Evolutionary conservation across 2,329 filamentous ascomycete genomes (phyloP).

Genomic region (Cadophora sp.): DNA sequence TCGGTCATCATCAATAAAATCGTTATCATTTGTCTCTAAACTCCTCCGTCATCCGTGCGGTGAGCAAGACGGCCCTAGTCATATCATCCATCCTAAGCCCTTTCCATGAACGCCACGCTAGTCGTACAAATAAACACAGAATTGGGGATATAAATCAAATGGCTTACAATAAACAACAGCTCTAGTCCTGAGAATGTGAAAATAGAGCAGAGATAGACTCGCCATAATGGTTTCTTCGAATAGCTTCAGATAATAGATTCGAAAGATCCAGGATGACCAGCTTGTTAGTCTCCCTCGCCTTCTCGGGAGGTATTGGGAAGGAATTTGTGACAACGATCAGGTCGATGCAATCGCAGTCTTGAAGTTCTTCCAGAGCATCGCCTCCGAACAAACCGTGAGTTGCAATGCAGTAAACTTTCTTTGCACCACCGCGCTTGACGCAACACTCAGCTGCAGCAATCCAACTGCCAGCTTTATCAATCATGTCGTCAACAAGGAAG

Average conservation of each 20-base stretch:
- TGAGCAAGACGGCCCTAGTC: conserved; percentile 27
- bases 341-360: conserved; percentile 92
- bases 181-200: conserved; percentile 39
- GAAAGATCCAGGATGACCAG: conserved; percentile 90
- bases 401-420: conserved; percentile 96
- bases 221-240: conserved; percentile 94
- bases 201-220: conserved; percentile 67
- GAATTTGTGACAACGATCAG: conserved; percentile 96
- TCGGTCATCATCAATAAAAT: conserved; percentile 8
- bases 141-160: conserved; percentile 54
- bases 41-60: conserved; percentile 30
- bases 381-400: conserved; percentile 95
- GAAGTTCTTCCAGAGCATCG: conserved; percentile 87
- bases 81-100: conserved; percentile 12
- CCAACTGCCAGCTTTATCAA: conserved; percentile 94
- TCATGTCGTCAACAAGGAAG: conserved; percentile 93
- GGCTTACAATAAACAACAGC: conserved; percentile 36
- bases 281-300: conserved; percentile 76
- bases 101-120: conserved; percentile 41
- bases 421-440: conserved; percentile 88
- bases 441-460: conserved; percentile 97
- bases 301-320: conserved; percentile 85
- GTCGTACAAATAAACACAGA: conserved; percentile 27
- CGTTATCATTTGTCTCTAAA: conserved; percentile 25
- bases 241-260: conserved; percentile 86